Evolutionary conservation across 371 early-diverging fungal species (phyloP).

Genomic region (Blyttiomyces sp.): DNA sequence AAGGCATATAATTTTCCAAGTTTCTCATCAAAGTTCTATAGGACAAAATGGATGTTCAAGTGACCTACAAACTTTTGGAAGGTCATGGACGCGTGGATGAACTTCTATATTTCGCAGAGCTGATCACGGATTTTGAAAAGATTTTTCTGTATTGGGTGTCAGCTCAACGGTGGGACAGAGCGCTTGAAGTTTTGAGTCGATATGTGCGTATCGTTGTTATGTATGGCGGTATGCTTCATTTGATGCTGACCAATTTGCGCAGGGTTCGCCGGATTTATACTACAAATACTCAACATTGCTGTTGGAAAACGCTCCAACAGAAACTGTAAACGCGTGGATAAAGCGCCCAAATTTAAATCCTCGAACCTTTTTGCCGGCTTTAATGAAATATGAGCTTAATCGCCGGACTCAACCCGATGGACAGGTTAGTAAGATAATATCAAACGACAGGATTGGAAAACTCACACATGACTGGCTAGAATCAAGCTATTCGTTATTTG

Average conservation of each 20-base stretch:
- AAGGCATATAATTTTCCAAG: neutral
- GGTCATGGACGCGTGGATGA: slow-evolving; percentile 80
- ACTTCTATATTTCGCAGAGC: slow-evolving; percentile 70
- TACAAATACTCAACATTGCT: slow-evolving; percentile 82
- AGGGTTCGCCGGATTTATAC: slow-evolving; percentile 69
- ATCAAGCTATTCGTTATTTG: slow-evolving; percentile 87
- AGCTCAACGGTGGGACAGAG: slow-evolving; percentile 68
- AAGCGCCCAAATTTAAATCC: slow-evolving; percentile 76
- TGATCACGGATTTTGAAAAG: slow-evolving; percentile 76
- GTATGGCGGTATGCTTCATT: neutral
- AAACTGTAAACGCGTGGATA: slow-evolving; percentile 80
- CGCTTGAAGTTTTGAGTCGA: slow-evolving; percentile 64
- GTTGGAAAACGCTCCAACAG: slow-evolving; percentile 77
- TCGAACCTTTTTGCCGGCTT: slow-evolving; percentile 79
- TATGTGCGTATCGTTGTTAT: slow-evolving; percentile 65
- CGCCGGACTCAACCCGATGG: neutral
- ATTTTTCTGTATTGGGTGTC: slow-evolving; percentile 78
- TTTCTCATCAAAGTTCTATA: neutral
- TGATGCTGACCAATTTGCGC: slow-evolving; percentile 4
- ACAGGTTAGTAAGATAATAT: slow-evolving; percentile 1
- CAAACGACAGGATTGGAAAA: too few relatives aligned
- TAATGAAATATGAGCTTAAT: slow-evolving; percentile 71
- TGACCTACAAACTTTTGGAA: slow-evolving; percentile 73
- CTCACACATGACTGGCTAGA: too few relatives aligned
- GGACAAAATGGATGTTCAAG: slow-evolving; percentile 51